Percentiles rank a stretch among this genome's conserved stretches.
These are phyloP conservation scores for Abrus precatorius DNA, from an alignment of 306 rosid species.

Conservation along the genomic window DNA sequence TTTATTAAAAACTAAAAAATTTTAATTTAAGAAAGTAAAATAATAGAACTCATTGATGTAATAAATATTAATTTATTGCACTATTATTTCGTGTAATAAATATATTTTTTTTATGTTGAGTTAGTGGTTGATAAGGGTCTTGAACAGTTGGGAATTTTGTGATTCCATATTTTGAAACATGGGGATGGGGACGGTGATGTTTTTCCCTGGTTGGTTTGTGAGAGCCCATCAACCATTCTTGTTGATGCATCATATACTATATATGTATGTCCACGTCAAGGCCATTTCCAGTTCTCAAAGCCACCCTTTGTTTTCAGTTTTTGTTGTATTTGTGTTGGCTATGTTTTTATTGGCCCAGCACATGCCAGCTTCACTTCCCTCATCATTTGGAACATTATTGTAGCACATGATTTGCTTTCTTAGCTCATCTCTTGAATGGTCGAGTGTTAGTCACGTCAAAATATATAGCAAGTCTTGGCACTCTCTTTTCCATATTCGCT, in stretches of 20 bases:
- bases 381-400: conserved; percentile 26
- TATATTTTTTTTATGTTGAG: no score
- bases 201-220: not conserved
- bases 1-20: no score
- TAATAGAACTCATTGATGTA: no score
- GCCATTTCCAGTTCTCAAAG: conserved; percentile 12
- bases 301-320: not conserved
- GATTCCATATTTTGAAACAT: not conserved
- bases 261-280: conserved; percentile 22
- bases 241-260: conserved; percentile 1
- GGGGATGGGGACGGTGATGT: conserved; percentile 27
- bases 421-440: not conserved
- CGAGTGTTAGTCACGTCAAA: not conserved
- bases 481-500: conserved; percentile 20
- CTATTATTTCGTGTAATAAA: no score
- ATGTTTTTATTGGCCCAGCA: conserved; percentile 19
- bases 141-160: conserved; percentile 2
- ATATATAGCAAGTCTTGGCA: not conserved
- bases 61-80: no score
- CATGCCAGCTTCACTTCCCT: conserved; percentile 39
- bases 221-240: conserved; percentile 6
- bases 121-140: not conserved
- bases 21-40: no score
- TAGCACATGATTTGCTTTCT: conserved; percentile 42
- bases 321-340: not conserved